A percentile compares a stretch with the other conserved stretches of the same genome.
Conservation (phyloP, 129 eudicot species). For the Flaveria linearis region DNA sequence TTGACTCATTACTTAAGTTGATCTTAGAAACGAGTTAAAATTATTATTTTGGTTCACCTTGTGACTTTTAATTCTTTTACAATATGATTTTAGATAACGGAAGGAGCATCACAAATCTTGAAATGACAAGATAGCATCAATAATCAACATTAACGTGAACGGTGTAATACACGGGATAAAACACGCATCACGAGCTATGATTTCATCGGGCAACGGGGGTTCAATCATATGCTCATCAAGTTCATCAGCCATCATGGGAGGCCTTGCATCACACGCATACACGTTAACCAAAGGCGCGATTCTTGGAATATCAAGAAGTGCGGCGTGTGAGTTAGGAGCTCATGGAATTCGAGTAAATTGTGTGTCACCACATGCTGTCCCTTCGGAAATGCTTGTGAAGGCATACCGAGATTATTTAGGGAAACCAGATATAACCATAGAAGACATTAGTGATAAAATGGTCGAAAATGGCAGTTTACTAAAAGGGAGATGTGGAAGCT, state of each 20-base stretch:
- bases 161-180: constrained; percentile 80
- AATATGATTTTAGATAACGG: constrained; percentile 43
- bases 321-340: constrained; percentile 71
- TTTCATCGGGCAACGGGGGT: constrained; percentile 52
- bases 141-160: constrained; percentile 55
- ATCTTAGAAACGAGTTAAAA: background rate
- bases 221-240: constrained; percentile 77
- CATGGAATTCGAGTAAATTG: constrained; percentile 91
- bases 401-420: constrained; percentile 48
- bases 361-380: constrained; percentile 83
- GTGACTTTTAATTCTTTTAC: background rate
- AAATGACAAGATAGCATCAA: constrained; percentile 43
- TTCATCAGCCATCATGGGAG: constrained; percentile 84
- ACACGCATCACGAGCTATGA: constrained; percentile 82
- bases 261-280: constrained; percentile 80
- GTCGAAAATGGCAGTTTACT: constrained; percentile 53
- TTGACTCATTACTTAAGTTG: too few relatives aligned
- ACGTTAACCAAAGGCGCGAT: constrained; percentile 81
- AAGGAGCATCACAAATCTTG: constrained; percentile 68
- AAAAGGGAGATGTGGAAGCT: constrained; percentile 59
- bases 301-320: constrained; percentile 60
- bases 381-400: constrained; percentile 79
- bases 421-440: constrained; percentile 28
- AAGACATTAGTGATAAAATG: constrained; percentile 52
- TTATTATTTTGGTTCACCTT: background rate